Percentiles rank a stretch among this genome's conserved stretches.
phyloP scores from a whole-genome alignment of 2,329 filamentous ascomycete genomes.

The Phaeosphaeriaceae sp. region DNA sequence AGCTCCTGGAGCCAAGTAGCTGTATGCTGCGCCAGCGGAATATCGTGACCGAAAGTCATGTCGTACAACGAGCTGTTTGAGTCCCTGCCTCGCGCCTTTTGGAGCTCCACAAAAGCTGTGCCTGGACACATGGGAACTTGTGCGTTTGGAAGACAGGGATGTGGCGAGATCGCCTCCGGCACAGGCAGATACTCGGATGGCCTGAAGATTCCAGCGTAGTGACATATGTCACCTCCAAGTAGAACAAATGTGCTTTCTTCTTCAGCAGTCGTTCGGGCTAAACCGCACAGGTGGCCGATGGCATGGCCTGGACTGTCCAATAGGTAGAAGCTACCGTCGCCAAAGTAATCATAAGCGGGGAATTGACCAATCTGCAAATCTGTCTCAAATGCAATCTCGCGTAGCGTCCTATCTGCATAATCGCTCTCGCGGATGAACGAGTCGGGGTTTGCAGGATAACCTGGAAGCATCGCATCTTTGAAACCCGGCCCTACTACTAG shows the following conservation, averaged over 20 bases:
- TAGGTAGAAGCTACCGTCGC: constrained; percentile 64
- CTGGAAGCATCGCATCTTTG: neutral
- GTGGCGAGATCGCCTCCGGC: neutral
- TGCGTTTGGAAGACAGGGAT: neutral
- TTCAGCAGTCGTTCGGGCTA: constrained; percentile 24
- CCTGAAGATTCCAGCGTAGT: constrained; percentile 24
- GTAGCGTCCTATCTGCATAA: constrained; percentile 2
- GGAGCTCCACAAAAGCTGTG: neutral
- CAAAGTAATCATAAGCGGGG: constrained; percentile 60
- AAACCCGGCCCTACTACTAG: neutral
- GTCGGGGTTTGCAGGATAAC: neutral
- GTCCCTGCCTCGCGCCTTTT: neutral
- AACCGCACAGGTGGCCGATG: constrained; percentile 57
- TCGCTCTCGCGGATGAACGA: neutral
- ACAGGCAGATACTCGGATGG: constrained; percentile 5
- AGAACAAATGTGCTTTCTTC: constrained; percentile 20
- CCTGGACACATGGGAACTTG: neutral
- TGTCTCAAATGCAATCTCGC: constrained; percentile 12
- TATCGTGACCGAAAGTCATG: neutral
- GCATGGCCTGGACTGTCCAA: constrained; percentile 61
- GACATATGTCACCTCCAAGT: constrained; percentile 28
- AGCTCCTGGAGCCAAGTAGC: neutral
- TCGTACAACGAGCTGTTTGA: no score
- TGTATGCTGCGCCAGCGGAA: neutral
- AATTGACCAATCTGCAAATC: constrained; percentile 50